A percentile compares a stretch with the other conserved stretches of the same genome.
phyloP scores from a whole-genome alignment of 2,329 filamentous ascomycete species.

The Penicillium sp. region DNA sequence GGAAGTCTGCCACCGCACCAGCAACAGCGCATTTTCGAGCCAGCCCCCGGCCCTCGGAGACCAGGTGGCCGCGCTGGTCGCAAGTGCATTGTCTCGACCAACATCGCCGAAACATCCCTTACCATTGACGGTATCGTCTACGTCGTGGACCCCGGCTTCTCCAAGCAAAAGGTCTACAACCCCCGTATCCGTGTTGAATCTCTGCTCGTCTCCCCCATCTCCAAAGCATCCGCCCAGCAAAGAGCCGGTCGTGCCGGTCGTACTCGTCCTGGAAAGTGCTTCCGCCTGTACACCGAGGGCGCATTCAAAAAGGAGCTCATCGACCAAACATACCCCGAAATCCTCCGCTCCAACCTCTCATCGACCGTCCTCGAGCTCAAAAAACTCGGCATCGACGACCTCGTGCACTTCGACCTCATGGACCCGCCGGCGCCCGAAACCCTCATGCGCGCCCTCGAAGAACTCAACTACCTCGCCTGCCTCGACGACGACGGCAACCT shows the following conservation, averaged over 20 bases:
- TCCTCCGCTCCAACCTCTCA: constrained; percentile 87
- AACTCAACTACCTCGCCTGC: constrained; percentile 95
- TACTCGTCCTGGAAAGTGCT: constrained; percentile 97
- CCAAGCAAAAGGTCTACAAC: constrained; percentile 99
- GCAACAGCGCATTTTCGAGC: constrained; percentile 93
- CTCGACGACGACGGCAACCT: constrained; percentile 94
- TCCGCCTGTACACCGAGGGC: constrained; percentile 89
- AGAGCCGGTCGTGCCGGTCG: constrained; percentile 98
- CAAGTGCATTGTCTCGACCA: constrained; percentile 91
- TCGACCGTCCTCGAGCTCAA: constrained; percentile 95
- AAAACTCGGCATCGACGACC: constrained; percentile 90
- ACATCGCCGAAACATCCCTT: constrained; percentile 95
- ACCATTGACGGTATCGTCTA: constrained; percentile 99
- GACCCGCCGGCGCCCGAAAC: constrained; percentile 97
- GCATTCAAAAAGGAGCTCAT: constrained; percentile 98
- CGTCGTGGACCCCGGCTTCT: constrained; percentile 98
- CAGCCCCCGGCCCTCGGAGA: constrained; percentile 68
- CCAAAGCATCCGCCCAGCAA: constrained; percentile 94
- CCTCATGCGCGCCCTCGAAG: constrained; percentile 94
- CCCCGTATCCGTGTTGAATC: constrained; percentile 95
- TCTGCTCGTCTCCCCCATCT: constrained; percentile 94
- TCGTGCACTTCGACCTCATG: constrained; percentile 99
- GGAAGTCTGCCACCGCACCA: constrained; percentile 87
- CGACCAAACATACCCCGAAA: constrained; percentile 94
- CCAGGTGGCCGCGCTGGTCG: constrained; percentile 81